Evolutionary conservation across 2,329 filamentous ascomycete genomes (phyloP), one percentile per base, ranked within the genome.

Genomic region (Ceratocystis albifundus): DNA sequence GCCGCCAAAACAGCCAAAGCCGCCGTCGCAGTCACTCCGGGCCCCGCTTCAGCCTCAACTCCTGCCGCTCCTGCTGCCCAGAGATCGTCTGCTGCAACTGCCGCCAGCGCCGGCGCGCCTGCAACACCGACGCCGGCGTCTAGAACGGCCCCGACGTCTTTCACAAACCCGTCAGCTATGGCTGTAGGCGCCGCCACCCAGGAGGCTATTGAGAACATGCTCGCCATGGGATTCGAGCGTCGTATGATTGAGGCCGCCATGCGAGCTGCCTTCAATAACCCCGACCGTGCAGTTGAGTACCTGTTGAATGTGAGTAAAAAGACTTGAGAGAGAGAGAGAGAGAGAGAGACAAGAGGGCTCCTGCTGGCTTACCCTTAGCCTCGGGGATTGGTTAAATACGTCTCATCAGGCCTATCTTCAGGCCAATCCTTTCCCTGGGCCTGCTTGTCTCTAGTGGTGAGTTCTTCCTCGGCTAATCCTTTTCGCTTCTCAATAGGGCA

Each of bases 201-300:
- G 69, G 85, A 87, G 71, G 91, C 90, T 46, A 88, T 97, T 72
- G 83, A 88, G 62, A 90, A 92, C 74, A 96, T 99, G 91, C 92
- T 96, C 78, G 88, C 88, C 70, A 99, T 99, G 94, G 94, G 94
- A 7, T 99, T 99, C 71, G 85, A 89, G 73, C 84, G 92, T 73
- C 80, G 85, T 64, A 88, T 96, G 74, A 96, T 96, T 71, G 91
- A 96, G 71, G 85, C 88, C 61, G 94, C 94, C 64, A 94, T 99
- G 88, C 89, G 93, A 73, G 94, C 94, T 69, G 94, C 94, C 15
- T 99, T 90, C 77, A 95, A 88, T 82, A 99, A 99, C 78, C 91
- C 93, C 15, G 93, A 97, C 76, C 90, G 94, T 72, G 94, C 94
- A 65, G 93, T 99, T 66, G 94, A 99, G 76, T 99, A 99, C 73